Conservation (phyloP, 2,329 filamentous ascomycete genomes). For the Grosmannia serpens region DNA sequence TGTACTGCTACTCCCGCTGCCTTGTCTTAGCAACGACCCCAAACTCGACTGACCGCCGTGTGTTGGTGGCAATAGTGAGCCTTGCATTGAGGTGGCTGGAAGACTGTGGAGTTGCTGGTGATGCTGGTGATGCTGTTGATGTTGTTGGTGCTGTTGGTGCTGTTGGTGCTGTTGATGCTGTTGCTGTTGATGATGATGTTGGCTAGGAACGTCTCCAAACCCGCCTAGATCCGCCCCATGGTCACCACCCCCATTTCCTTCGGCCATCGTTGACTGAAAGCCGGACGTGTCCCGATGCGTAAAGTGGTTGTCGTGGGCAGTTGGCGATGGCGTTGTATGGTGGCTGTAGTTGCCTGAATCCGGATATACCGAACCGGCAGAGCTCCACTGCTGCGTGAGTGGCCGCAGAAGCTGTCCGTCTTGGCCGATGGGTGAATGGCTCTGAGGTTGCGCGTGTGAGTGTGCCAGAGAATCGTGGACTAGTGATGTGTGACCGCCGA, state of each 20-base stretch:
- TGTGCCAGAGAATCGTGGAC: constrained; percentile 1
- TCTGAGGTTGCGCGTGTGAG: background rate
- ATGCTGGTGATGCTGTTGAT: background rate
- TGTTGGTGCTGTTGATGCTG: background rate
- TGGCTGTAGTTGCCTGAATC: background rate
- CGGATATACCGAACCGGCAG: background rate
- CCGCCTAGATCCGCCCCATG: background rate
- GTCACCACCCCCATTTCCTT: background rate
- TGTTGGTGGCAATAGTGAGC: background rate
- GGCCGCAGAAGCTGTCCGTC: background rate
- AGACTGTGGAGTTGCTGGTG: constrained; percentile 4
- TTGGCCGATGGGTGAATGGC: background rate
- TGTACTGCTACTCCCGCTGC: background rate
- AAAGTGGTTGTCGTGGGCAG: background rate
- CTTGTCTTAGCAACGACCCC: background rate
- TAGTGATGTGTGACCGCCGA: constrained; percentile 10
- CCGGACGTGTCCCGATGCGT: background rate
- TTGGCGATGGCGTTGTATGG: constrained; percentile 7
- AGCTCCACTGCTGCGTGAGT: constrained; percentile 2
- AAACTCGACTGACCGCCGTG: background rate
- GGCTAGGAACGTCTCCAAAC: background rate
- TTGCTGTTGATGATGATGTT: background rate
- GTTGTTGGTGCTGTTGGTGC: background rate
- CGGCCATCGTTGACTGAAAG: constrained; percentile 3
- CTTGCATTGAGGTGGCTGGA: background rate